Evolutionary conservation across 441 rosid species (phyloP).

Genomic region (Populus hybrid): DNA sequence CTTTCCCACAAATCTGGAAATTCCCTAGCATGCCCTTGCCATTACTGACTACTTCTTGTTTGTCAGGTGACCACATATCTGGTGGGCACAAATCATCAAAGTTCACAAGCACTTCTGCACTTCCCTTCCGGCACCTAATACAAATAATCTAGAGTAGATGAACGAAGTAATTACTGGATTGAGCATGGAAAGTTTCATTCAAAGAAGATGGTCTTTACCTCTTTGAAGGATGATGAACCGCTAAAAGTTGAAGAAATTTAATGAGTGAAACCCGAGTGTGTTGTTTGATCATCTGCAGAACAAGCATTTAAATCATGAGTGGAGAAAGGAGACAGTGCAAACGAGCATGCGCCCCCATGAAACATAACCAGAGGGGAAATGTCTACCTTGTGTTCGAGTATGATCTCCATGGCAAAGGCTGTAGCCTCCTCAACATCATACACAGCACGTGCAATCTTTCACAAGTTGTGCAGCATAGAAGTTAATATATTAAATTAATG

Average conservation of each 20-base stretch:
- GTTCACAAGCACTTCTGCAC: constrained; percentile 81
- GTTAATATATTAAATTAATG: constrained; percentile 16
- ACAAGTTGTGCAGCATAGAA: constrained; percentile 18
- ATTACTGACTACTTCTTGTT: constrained; percentile 29
- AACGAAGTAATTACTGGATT: constrained; percentile 29
- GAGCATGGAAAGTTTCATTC: constrained; percentile 11
- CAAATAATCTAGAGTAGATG: constrained; percentile 29
- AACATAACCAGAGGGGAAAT: constrained; percentile 6
- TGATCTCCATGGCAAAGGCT: constrained; percentile 68
- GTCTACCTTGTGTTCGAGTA: constrained; percentile 63
- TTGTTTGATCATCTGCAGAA: constrained; percentile 62
- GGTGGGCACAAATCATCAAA: constrained; percentile 73
- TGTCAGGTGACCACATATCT: constrained; percentile 40
- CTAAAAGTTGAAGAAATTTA: constrained; percentile 83
- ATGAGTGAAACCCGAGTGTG: constrained; percentile 78
- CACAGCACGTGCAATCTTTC: constrained; percentile 82
- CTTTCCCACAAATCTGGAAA: constrained; percentile 87
- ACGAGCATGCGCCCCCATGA: not conserved
- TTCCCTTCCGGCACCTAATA: constrained; percentile 90
- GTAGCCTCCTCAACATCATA: constrained; percentile 97
- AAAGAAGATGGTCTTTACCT: constrained; percentile 43
- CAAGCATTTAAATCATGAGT: constrained; percentile 6
- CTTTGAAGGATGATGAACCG: constrained; percentile 87
- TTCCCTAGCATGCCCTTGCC: constrained; percentile 39
- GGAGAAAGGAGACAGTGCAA: not conserved